Percentiles rank a stretch among this genome's conserved stretches.
These are phyloP conservation scores for Fraxinus americana DNA, from an alignment of 257 asterid genomes.

Conservation along the genomic window DNA sequence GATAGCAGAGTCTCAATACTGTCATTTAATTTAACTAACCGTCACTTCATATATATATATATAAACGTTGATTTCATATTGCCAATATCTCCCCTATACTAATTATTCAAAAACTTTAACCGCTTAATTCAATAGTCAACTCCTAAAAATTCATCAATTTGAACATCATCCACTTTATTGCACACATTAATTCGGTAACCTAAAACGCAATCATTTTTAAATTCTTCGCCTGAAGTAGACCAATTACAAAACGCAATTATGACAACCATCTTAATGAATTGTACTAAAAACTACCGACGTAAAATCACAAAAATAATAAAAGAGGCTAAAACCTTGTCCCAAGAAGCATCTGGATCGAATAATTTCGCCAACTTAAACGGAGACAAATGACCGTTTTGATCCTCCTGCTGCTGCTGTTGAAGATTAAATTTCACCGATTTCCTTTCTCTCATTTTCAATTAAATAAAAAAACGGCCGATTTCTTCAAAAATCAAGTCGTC, in stretches of 20 bases:
- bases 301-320: slow-evolving; percentile 3
- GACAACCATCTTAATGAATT: background rate
- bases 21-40: background rate
- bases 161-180: background rate
- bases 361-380: slow-evolving; percentile 71
- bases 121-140: background rate
- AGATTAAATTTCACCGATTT: slow-evolving; percentile 62
- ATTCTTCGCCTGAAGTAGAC: background rate
- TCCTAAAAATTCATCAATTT: background rate
- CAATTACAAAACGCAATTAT: background rate
- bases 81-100: background rate
- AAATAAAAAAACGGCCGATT: slow-evolving; percentile 14
- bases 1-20: background rate
- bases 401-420: slow-evolving; percentile 49
- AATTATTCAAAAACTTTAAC: background rate
- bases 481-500: slow-evolving; percentile 4
- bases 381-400: slow-evolving; percentile 78
- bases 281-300: background rate
- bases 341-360: slow-evolving; percentile 71
- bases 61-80: background rate
- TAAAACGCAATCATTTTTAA: background rate
- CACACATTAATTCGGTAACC: background rate
- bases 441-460: slow-evolving; percentile 72
- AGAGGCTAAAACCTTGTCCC: slow-evolving; percentile 70
- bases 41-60: background rate